Evolutionary conservation across 208 protist genomes (phyloP), one percentile per base, ranked within the genome.

Genomic region (Trypanosoma melophagium): DNA sequence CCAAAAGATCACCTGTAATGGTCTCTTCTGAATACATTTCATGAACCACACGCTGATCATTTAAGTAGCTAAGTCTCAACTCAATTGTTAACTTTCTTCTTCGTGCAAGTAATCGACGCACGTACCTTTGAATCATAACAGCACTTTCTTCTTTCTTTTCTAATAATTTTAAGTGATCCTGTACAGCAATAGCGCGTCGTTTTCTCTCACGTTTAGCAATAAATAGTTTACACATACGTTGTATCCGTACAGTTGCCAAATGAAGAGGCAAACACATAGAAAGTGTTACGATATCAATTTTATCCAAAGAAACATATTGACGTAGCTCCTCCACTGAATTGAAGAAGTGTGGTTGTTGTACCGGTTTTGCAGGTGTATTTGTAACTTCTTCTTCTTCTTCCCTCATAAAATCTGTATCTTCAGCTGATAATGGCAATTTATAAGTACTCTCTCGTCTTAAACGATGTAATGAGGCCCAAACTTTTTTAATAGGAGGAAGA

Each of bases 191-290:
- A 3, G 54, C 12, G 1, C 61, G 55, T 21, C 49, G 44, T 0
- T 31, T 4, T 5, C 25, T 56, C n/a, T 70, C 56, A 35, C 63
- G 21, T 38, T 19, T 44, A 35, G 70, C 70, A n/a, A 50, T 25
- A 28, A 76, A 41, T 14, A 47, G 17, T 16, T 62, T 21, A 16
- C 7, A 31, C 10, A 25, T 9, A 44, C 61, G 55, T 51, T 76
- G 70, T 22, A 76, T 17, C 1, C 57, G 54, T 42, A 76, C 70
- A 14, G 49, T 51, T 40, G 70, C 70, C 12, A 66, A 17, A 28
- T 69, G 62, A 58, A 76, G 55, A 13, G 63, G 45, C 25, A 60
- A 9, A 60, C 54, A 60, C 56, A 69, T 64, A 3, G 16, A 38
- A 10, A 69, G 25, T 25, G 45, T 60, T 13, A 35, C 63, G 2